phyloP scores from a whole-genome alignment of 495 filamentous ascomycete species.

The Cladorrhinum samala region DNA sequence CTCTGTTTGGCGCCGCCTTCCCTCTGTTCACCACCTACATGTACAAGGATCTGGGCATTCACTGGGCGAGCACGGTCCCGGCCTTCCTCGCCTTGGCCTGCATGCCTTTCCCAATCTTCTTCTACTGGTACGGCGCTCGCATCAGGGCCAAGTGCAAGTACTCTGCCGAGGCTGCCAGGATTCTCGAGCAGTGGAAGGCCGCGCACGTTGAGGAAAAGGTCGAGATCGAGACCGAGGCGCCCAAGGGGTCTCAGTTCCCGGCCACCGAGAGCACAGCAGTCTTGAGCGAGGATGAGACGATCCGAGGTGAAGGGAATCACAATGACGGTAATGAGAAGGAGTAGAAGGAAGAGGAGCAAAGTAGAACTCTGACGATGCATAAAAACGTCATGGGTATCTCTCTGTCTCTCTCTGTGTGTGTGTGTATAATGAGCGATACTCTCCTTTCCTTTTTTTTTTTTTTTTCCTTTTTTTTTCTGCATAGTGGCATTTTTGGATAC shows the following conservation, averaged over 20 bases:
- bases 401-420: too few species aligned
- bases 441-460: too few species aligned
- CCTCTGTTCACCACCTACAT: constrained; percentile 76
- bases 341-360: neutral
- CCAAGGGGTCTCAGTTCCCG: too few species aligned
- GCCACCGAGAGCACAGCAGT: constrained; percentile 8
- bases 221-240: constrained; percentile 8
- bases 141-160: constrained; percentile 71
- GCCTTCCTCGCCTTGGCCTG: constrained; percentile 72
- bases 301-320: constrained; percentile 8
- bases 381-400: too few species aligned
- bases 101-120: constrained; percentile 73
- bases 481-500: neutral
- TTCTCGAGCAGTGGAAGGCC: constrained; percentile 32
- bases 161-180: constrained; percentile 57
- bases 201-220: constrained; percentile 3
- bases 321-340: constrained; percentile 6
- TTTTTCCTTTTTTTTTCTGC: neutral
- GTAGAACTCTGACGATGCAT: neutral
- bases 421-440: too few species aligned
- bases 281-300: constrained; percentile 22
- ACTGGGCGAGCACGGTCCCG: constrained; percentile 74
- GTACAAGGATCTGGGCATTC: constrained; percentile 68
- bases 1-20: constrained; percentile 72
- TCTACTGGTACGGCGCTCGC: constrained; percentile 64